Evolutionary conservation across 768 basidiomycete species (phyloP).

Genomic region (Mrakia gelida): DNA sequence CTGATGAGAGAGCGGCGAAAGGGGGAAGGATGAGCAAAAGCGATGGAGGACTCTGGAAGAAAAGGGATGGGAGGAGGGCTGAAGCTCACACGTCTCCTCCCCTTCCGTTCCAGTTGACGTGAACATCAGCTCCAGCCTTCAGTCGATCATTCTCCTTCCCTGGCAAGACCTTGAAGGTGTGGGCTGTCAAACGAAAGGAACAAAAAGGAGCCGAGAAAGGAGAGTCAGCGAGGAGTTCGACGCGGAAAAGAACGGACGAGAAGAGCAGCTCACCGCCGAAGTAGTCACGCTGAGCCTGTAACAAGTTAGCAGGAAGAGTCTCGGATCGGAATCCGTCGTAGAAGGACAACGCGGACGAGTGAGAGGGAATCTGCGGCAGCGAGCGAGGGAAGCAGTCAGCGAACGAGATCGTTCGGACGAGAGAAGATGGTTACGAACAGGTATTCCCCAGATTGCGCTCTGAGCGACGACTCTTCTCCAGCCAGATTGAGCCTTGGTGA

Average conservation of each 20-base stretch:
- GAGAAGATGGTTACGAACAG: conserved; percentile 69
- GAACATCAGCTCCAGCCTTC: conserved; percentile 78
- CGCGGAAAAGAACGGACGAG: too few relatives aligned
- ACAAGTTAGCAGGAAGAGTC: conserved; percentile 83
- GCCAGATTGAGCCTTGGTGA: conserved; percentile 91
- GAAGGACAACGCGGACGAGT: conserved; percentile 66
- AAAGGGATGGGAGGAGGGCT: too few relatives aligned
- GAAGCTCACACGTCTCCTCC: conserved; percentile 67
- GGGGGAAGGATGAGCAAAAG: too few relatives aligned
- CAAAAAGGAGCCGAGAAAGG: too few relatives aligned
- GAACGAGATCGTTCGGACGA: background rate
- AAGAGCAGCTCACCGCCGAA: conserved; percentile 56
- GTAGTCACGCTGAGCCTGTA: conserved; percentile 98
- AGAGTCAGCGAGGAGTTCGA: too few relatives aligned
- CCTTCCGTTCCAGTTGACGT: conserved; percentile 98
- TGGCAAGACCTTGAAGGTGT: conserved; percentile 91
- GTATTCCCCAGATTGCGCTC: conserved; percentile 80
- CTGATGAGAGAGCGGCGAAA: too few relatives aligned
- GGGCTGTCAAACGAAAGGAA: conserved; percentile 40
- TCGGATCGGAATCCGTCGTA: conserved; percentile 98
- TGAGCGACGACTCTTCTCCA: conserved; percentile 98
- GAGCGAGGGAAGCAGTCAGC: too few relatives aligned
- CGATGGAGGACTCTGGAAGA: too few relatives aligned
- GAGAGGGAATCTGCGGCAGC: background rate
- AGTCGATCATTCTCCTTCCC: conserved; percentile 84